Evolutionary conservation across 352 stramenopile species (phyloP).

Genomic region (Phytophthora pisi): DNA sequence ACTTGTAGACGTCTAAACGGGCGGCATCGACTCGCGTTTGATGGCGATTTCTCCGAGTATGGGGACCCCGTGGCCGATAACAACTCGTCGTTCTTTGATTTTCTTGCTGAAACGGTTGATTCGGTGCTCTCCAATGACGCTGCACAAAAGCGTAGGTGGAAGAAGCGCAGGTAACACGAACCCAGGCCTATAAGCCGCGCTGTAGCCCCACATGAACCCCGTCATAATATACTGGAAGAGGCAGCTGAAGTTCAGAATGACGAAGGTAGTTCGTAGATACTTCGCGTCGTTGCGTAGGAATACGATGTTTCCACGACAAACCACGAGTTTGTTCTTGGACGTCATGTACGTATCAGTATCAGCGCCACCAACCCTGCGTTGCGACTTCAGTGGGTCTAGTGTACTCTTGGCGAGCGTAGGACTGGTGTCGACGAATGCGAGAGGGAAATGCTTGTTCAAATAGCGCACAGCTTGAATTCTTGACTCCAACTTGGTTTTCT

Average conservation of each 20-base stretch:
- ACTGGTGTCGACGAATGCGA: constrained; percentile 4
- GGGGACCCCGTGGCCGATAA: background rate
- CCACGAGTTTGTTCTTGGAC: background rate
- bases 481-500: background rate
- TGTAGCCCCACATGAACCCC: constrained; percentile 14
- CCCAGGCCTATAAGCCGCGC: constrained; percentile 2
- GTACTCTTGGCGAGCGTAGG: background rate
- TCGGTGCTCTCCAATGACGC: constrained; percentile 3
- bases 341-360: background rate
- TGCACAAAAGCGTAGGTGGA: constrained; percentile 10
- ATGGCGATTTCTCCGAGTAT: background rate
- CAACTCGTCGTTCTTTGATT: background rate
- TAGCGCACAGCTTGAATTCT: constrained; percentile 6
- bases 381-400: background rate
- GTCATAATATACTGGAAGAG: constrained; percentile 13
- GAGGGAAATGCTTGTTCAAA: constrained; percentile 8
- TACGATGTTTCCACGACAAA: background rate
- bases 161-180: constrained; percentile 12
- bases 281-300: constrained; percentile 12
- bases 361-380: background rate
- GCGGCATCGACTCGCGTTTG: background rate
- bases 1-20: too few relatives aligned
- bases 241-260: constrained; percentile 9
- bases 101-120: constrained; percentile 7
- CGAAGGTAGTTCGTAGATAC: background rate